A percentile compares a stretch with the other conserved stretches of the same genome.
Conservation (phyloP, 371 early-diverging fungal genomes). For the Enterocytospora artemiae region DNA sequence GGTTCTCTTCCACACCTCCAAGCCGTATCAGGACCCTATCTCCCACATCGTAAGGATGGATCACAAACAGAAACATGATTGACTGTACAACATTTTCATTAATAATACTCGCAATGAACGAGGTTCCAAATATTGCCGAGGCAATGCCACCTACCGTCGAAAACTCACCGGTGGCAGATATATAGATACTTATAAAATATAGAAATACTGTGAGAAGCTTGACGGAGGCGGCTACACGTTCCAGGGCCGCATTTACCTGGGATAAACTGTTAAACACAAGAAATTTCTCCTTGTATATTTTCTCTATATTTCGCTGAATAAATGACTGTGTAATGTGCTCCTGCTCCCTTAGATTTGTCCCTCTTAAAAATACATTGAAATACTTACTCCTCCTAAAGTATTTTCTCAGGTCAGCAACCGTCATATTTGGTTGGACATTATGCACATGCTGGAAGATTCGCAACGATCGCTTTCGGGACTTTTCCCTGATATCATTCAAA, state of each 20-base stretch:
- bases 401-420: constrained; percentile 17
- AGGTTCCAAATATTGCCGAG: constrained; percentile 56
- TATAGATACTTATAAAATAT: constrained; percentile 18
- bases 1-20: constrained; percentile 51
- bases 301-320: constrained; percentile 46
- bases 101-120: constrained; percentile 50
- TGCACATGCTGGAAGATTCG: constrained; percentile 20
- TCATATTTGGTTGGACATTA: constrained; percentile 27
- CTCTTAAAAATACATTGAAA: constrained; percentile 34
- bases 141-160: constrained; percentile 33
- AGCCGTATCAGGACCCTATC: constrained; percentile 56
- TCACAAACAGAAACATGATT: constrained; percentile 57
- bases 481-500: constrained; percentile 30
- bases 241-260: constrained; percentile 54
- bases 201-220: constrained; percentile 37
- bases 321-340: constrained; percentile 30
- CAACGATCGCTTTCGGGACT: constrained; percentile 24
- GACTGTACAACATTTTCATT: constrained; percentile 52
- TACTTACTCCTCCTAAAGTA: constrained; percentile 31
- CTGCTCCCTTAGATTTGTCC: constrained; percentile 25
- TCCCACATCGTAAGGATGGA: constrained; percentile 59
- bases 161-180: constrained; percentile 27
- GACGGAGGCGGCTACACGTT: constrained; percentile 39
- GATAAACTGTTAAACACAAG: constrained; percentile 48
- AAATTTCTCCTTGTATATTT: constrained; percentile 49